Evolutionary conservation across 441 rosid species (phyloP), one percentile per base, ranked within the genome.

Genomic region (Gossypium lobatum): DNA sequence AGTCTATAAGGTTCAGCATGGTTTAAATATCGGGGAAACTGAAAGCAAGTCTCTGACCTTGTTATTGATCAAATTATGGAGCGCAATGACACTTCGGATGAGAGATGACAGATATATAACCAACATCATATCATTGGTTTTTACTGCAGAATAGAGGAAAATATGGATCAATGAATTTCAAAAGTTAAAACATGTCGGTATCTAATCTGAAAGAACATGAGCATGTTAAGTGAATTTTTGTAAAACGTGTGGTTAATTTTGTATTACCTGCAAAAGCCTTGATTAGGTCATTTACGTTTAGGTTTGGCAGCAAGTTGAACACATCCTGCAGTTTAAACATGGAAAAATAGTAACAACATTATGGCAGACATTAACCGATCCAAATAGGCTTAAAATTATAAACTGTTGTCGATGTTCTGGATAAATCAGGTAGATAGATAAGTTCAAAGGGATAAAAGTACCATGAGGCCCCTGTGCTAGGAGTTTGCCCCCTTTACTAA

Each of bases 101-200:
- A 89, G 88, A 52, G 94, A 89, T 0, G 94, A 88, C 17, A 89
- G 86, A 79, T 88, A 89, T 72, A 84, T 88, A 50, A 89, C 94
- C 78, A 89, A 66, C 94, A 89, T 89, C 94, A 88, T 89, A 75
- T 88, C 94, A 80, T 89, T 89, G 58, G 92, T 89, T 88, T 88
- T 89, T 55, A 89, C 94, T 89, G 87, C 83, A 79, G 14, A 52
- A 60, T 28, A 5, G 11, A 11, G 14, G 66, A 61, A 26, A 63
- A 55, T 14, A 3, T 28, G 54, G 8, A 53, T 74, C 37, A 26
- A 52, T 28, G 58, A 78, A 31, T 34, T 9, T 23, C 14, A 1
- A 20, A n/a, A 21, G 28, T 18, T 9, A 21, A 55, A 8, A 57
- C 17, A 46, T 21, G 37, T 31, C n/a, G 6, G 28, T 2, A 26